phyloP scores from a whole-genome alignment of 192 early-diverging fungal genomes.

The Phycomyces nitens region DNA sequence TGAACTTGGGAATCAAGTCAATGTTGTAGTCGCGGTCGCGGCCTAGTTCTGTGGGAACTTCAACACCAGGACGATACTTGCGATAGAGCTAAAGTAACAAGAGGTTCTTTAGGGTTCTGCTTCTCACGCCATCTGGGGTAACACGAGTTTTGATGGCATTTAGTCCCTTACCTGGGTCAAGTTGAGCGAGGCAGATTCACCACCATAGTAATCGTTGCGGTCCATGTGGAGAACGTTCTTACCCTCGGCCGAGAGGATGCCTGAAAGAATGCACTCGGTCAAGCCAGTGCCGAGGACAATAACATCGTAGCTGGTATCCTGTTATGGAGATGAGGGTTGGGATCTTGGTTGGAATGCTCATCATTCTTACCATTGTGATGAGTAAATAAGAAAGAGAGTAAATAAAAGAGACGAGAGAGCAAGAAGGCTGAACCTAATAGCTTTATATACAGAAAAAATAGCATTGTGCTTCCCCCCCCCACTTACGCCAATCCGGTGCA shows the following conservation, averaged over 20 bases:
- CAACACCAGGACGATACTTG: constrained; percentile 59
- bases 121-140: not conserved
- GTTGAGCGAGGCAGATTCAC: constrained; percentile 93
- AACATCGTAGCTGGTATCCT: constrained; percentile 90
- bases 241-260: constrained; percentile 83
- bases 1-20: constrained; percentile 99
- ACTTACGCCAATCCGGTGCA: no score
- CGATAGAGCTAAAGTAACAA: constrained; percentile 54
- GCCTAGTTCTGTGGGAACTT: constrained; percentile 53
- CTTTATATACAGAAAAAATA: no score
- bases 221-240: constrained; percentile 92
- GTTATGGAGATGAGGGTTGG: not conserved
- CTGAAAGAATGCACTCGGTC: constrained; percentile 88
- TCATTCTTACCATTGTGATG: not conserved
- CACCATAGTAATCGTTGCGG: constrained; percentile 98
- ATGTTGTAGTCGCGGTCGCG: constrained; percentile 91
- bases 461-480: no score
- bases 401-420: not conserved
- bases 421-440: not conserved
- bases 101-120: not conserved
- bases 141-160: not conserved
- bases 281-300: constrained; percentile 87
- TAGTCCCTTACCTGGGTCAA: constrained; percentile 76
- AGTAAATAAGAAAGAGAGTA: not conserved
- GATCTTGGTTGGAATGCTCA: not conserved